These are phyloP conservation scores for Taphrina pruni DNA, from an alignment of 1,139 yeast species.

Conservation along the genomic window DNA sequence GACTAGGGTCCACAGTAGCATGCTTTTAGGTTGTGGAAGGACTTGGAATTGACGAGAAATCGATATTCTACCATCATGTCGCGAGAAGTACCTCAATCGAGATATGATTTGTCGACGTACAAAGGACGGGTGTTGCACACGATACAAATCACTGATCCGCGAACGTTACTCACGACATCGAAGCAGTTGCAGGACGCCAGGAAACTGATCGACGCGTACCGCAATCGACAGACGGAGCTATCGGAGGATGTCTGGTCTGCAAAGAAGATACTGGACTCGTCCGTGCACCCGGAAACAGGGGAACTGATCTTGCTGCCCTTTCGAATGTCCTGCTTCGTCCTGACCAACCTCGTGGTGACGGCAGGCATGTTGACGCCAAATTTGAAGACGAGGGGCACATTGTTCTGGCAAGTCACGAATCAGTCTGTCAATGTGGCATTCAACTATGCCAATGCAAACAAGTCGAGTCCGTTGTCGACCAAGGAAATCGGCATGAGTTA, in stretches of 20 bases:
- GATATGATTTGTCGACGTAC: constrained; percentile 77
- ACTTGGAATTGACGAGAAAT: background rate
- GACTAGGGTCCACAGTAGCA: no score
- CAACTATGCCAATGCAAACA: constrained; percentile 93
- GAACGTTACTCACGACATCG: constrained; percentile 78
- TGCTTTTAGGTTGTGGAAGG: background rate
- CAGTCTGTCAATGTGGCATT: constrained; percentile 96
- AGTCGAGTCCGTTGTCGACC: constrained; percentile 86
- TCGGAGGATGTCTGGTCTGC: constrained; percentile 89
- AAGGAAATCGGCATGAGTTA: constrained; percentile 77
- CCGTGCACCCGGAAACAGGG: constrained; percentile 65
- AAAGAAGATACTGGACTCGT: constrained; percentile 58
- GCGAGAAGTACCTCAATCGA: constrained; percentile 46
- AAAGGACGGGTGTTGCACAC: constrained; percentile 78
- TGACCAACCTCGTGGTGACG: constrained; percentile 91
- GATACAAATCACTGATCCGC: constrained; percentile 41
- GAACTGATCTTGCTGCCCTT: constrained; percentile 89
- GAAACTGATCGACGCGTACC: constrained; percentile 69
- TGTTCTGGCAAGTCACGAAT: constrained; percentile 97
- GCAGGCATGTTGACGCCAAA: constrained; percentile 98
- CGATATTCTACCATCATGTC: background rate
- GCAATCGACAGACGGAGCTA: constrained; percentile 61
- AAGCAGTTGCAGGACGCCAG: constrained; percentile 70
- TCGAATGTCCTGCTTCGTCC: constrained; percentile 94
- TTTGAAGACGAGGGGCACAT: constrained; percentile 83